Evolutionary conservation across 305 asterid genomes (phyloP), one percentile per base, ranked within the genome.

Genomic region (Solanum hybrid): DNA sequence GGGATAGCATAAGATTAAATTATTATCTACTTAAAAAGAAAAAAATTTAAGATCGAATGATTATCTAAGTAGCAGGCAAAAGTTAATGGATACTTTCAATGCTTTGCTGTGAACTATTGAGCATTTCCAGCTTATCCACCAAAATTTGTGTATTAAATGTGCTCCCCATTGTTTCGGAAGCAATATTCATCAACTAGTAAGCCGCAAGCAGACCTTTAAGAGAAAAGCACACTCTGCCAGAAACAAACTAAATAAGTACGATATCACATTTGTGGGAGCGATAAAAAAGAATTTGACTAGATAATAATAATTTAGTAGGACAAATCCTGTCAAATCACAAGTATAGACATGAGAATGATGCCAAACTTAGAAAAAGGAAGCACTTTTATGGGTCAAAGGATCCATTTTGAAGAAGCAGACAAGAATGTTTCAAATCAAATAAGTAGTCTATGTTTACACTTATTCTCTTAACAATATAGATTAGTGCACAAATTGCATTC

Each of bases 31-130:
- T 78, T 78, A 35, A 20, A 78, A 9, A 35, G 31, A 78, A 78
- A 78, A 46, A 78, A 35, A 10, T 17, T 46, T 17, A 84, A 84
- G 29, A 84, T 29, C 87, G 60, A 56, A 56, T 12, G 14, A 90
- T 88, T 71, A 85, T 85, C 76, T 20, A 85, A 51, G 66, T 27
- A 71, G 82, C 88, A 24, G 46, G 71, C 26, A 71, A 22, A 85
- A 51, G n/a, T 85, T 56, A 40, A 82, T 93, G 99, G 99, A 97
- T 97, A 97, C 99, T 95, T 95, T 96, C 99, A 88, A 97, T 96
- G 95, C 99, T 97, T 90, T 96, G 99, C 94, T 96, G 98, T 38
- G 99, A 93, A 91, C 91, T 95, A 90, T 97, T 96, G 91, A 96
- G 98, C 94, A 95, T 95, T 56, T 95, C 93, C 88, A 97, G 96